phyloP scores from a whole-genome alignment of 1,284 basidiomycete species.

The Mycena citricolor region DNA sequence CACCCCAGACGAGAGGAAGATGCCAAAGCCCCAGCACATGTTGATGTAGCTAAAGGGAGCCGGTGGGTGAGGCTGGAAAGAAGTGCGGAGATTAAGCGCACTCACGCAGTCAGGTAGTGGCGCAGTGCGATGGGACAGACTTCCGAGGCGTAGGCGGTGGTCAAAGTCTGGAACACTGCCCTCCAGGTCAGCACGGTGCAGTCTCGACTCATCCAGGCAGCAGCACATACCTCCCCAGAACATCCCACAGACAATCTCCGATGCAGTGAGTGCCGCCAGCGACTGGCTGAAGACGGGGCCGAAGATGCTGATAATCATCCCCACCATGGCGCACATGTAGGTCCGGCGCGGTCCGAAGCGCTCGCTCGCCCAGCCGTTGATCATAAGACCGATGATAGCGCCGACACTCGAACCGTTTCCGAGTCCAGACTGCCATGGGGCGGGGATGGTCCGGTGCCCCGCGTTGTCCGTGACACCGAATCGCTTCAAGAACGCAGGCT shows the following conservation, averaged over 20 bases:
- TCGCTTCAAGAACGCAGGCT: conserved; percentile 24
- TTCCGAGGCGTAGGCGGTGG: conserved; percentile 46
- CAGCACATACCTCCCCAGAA: conserved; percentile 34
- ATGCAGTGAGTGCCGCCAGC: conserved; percentile 34
- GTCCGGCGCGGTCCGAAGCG: conserved; percentile 25
- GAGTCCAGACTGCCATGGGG: conserved; percentile 27
- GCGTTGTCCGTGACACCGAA: conserved; percentile 22
- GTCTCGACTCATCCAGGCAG: neutral
- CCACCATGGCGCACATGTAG: conserved; percentile 29
- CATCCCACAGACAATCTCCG: conserved; percentile 36
- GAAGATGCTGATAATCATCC: conserved; percentile 29
- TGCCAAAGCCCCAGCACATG: conserved; percentile 45
- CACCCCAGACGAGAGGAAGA: conserved; percentile 41
- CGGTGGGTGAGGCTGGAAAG: neutral
- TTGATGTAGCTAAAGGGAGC: conserved; percentile 37
- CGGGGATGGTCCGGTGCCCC: conserved; percentile 35
- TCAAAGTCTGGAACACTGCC: conserved; percentile 39
- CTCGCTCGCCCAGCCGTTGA: conserved; percentile 27
- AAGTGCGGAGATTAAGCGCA: neutral
- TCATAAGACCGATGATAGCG: conserved; percentile 21
- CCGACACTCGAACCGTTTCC: conserved; percentile 14
- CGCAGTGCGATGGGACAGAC: conserved; percentile 45
- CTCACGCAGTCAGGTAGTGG: conserved; percentile 39
- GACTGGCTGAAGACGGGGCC: conserved; percentile 35
- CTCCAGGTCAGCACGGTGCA: neutral